These are phyloP conservation scores for Pythium vanterpoolii DNA, from an alignment of 352 stramenopile genomes.

Conservation along the genomic window DNA sequence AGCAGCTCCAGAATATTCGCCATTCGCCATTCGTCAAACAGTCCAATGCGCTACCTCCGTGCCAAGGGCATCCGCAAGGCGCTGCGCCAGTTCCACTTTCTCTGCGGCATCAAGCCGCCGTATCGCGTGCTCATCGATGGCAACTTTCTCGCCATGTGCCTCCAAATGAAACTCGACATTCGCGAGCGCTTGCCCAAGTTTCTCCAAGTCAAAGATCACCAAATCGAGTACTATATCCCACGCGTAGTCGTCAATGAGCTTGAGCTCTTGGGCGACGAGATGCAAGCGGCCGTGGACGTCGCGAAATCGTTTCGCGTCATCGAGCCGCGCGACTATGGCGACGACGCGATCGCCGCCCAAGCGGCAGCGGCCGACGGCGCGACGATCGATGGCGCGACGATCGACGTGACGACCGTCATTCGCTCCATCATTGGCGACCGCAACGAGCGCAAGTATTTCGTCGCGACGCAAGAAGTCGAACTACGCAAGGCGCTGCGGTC, in stretches of 20 bases:
- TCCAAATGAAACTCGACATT: conserved; percentile 86
- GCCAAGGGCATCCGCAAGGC: conserved; percentile 86
- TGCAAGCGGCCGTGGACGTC: conserved; percentile 54
- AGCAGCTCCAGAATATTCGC: background rate
- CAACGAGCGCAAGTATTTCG: conserved; percentile 80
- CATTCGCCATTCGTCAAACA: background rate
- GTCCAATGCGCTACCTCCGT: conserved; percentile 77
- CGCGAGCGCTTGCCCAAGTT: conserved; percentile 77
- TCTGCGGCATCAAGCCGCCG: conserved; percentile 82
- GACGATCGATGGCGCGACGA: too few species aligned
- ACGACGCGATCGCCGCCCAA: conserved; percentile 16
- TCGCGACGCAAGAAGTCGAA: conserved; percentile 84
- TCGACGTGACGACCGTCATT: conserved; percentile 58
- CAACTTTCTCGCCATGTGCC: conserved; percentile 87
- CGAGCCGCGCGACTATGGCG: conserved; percentile 32
- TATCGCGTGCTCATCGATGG: conserved; percentile 82
- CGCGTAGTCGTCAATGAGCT: conserved; percentile 68
- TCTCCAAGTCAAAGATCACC: conserved; percentile 73
- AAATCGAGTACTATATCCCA: conserved; percentile 73
- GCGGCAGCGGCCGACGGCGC: conserved; percentile 11
- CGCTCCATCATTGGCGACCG: conserved; percentile 57
- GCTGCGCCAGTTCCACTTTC: conserved; percentile 85
- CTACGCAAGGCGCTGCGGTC: conserved; percentile 66
- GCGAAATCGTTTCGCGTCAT: conserved; percentile 69
- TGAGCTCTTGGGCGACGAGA: conserved; percentile 59